These are phyloP conservation scores for Phyllosticta ampelicida DNA, from an alignment of 2,329 filamentous ascomycete species.

Conservation along the genomic window DNA sequence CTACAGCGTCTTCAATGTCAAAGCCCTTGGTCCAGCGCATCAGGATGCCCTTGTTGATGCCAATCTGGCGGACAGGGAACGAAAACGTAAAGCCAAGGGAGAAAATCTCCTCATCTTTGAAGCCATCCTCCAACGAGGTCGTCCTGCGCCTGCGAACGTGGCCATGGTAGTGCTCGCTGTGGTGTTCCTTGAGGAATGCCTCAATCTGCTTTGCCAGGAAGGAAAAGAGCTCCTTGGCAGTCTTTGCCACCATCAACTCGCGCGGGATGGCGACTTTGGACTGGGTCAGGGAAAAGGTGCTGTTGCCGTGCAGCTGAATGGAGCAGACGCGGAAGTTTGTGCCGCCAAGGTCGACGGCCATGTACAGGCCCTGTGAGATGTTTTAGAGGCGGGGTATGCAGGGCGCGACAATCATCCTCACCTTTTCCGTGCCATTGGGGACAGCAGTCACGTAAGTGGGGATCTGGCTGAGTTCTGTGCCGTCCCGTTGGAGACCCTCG, in stretches of 20 bases:
- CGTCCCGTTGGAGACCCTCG: constrained; percentile 69
- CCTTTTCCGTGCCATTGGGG: constrained; percentile 96
- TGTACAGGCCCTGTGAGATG: constrained; percentile 64
- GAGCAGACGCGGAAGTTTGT: constrained; percentile 99
- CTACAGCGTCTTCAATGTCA: constrained; percentile 87
- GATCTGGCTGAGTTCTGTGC: constrained; percentile 83
- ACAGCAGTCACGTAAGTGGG: constrained; percentile 94
- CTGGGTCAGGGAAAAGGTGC: constrained; percentile 86
- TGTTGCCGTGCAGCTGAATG: constrained; percentile 84
- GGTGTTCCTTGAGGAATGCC: constrained; percentile 73
- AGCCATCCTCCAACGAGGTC: constrained; percentile 47
- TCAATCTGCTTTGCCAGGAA: constrained; percentile 94
- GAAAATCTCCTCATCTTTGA: constrained; percentile 67
- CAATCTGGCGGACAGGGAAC: constrained; percentile 87
- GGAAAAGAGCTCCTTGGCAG: constrained; percentile 73
- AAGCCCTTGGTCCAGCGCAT: constrained; percentile 99
- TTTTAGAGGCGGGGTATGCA: not conserved
- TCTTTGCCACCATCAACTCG: constrained; percentile 81
- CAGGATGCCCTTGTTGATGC: constrained; percentile 88
- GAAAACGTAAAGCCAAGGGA: constrained; percentile 98
- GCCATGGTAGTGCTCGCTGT: constrained; percentile 72
- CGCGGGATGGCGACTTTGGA: constrained; percentile 86
- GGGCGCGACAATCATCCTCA: constrained; percentile 29
- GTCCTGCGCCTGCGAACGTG: constrained; percentile 56
- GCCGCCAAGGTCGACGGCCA: constrained; percentile 94